Conservation (phyloP, 495 filamentous ascomycete genomes). For the Hypoxylon cercidicola region DNA sequence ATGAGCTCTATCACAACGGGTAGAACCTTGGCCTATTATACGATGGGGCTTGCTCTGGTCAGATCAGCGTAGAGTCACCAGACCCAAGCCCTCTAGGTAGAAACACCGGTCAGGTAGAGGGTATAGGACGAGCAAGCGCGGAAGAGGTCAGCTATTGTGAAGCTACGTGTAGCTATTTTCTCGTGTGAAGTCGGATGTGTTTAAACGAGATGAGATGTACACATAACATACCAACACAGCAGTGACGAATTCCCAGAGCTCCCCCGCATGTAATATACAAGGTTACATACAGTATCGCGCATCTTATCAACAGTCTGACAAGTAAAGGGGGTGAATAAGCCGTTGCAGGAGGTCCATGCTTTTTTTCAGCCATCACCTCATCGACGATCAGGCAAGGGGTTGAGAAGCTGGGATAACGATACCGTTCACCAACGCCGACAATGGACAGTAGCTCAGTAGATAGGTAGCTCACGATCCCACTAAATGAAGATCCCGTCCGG, state of each 20-base stretch:
- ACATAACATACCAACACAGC: neutral
- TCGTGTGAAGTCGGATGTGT: slow-evolving; percentile 1
- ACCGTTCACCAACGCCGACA: slow-evolving; percentile 4
- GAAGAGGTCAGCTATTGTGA: slow-evolving; percentile 14
- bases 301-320: slow-evolving; percentile 28
- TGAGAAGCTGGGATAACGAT: slow-evolving; percentile 10
- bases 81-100: slow-evolving; percentile 21
- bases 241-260: slow-evolving; percentile 29
- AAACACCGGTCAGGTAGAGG: slow-evolving; percentile 2
- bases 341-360: slow-evolving; percentile 29
- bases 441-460: neutral
- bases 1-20: slow-evolving; percentile 24
- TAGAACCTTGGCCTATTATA: slow-evolving; percentile 26
- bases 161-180: neutral
- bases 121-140: slow-evolving; percentile 21
- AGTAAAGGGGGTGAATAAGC: slow-evolving; percentile 15
- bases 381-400: slow-evolving; percentile 10
- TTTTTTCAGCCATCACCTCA: slow-evolving; percentile 18
- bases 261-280: slow-evolving; percentile 34
- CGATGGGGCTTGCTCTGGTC: slow-evolving; percentile 20
- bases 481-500: slow-evolving; percentile 20
- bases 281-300: slow-evolving; percentile 20
- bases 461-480: slow-evolving; percentile 5
- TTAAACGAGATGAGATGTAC: slow-evolving; percentile 18
- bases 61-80: slow-evolving; percentile 28